These are phyloP conservation scores for Lactarius indigo DNA, from an alignment of 768 basidiomycete species.

Conservation along the genomic window DNA sequence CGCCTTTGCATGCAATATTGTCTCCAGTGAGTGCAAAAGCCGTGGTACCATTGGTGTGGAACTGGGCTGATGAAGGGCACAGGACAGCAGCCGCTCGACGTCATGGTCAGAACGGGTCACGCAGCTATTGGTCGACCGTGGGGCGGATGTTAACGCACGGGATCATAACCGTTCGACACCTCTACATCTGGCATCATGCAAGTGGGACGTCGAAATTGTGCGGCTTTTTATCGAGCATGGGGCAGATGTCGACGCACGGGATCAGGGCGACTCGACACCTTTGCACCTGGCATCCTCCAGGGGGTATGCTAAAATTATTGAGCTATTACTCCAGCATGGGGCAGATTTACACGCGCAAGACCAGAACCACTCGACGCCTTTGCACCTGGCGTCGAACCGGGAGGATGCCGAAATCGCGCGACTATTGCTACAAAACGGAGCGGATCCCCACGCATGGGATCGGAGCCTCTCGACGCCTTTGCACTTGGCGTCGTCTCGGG, in stretches of 20 bases:
- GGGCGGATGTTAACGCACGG: background rate
- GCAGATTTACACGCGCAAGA: background rate
- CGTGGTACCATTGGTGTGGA: no score
- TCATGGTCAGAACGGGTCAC: background rate
- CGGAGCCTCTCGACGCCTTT: background rate
- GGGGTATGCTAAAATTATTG: background rate
- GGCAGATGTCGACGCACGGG: background rate
- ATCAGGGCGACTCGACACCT: background rate
- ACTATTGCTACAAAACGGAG: background rate
- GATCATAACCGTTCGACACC: background rate
- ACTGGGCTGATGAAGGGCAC: no score
- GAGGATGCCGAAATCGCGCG: background rate
- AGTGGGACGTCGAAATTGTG: no score
- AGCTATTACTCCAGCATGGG: background rate
- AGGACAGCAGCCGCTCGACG: no score
- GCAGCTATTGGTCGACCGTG: background rate
- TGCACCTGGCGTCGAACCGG: background rate
- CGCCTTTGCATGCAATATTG: no score
- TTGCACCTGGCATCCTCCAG: background rate
- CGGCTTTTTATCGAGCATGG: background rate
- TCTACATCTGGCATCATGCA: background rate
- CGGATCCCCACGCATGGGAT: background rate
- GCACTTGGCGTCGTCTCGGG: background rate
- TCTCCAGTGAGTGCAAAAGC: no score
- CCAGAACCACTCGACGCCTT: background rate